These are phyloP conservation scores for Tricholoma saponaceum DNA, from an alignment of 768 basidiomycete species.

Conservation along the genomic window DNA sequence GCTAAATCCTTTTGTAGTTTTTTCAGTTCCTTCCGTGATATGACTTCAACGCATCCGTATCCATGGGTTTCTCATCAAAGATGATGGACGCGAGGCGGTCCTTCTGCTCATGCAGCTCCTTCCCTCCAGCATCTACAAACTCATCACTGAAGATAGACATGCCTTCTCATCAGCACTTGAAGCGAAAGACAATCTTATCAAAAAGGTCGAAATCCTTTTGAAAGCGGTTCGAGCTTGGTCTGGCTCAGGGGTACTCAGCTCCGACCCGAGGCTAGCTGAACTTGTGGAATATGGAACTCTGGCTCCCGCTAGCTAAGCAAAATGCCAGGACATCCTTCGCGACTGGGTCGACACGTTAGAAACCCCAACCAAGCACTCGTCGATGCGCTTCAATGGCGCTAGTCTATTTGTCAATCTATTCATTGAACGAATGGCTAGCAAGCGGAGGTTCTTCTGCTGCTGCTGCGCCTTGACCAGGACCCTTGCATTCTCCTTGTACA, in stretches of 20 bases:
- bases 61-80: too few relatives aligned
- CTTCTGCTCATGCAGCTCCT: too few relatives aligned
- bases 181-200: slow-evolving; percentile 13
- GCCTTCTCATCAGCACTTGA: too few relatives aligned
- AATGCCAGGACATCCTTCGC: slow-evolving; percentile 29
- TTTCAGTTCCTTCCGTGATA: too few relatives aligned
- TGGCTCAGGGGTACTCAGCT: slow-evolving; percentile 25
- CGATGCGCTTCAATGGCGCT: slow-evolving; percentile 35
- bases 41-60: too few relatives aligned
- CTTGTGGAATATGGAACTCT: slow-evolving; percentile 28
- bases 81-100: too few relatives aligned
- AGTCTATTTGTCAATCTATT: slow-evolving; percentile 38
- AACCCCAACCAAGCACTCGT: slow-evolving; percentile 32
- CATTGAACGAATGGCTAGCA: slow-evolving; percentile 40
- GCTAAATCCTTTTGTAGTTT: too few relatives aligned
- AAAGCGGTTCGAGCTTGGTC: slow-evolving; percentile 31
- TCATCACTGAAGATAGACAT: too few relatives aligned
- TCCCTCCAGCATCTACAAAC: too few relatives aligned
- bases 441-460: slow-evolving; percentile 36
- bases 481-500: slow-evolving; percentile 29
- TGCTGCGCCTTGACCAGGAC: slow-evolving; percentile 28
- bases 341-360: slow-evolving; percentile 37
- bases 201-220: slow-evolving; percentile 31
- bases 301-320: slow-evolving; percentile 35
- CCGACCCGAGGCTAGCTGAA: slow-evolving; percentile 18